Base-by-base conservation (phyloP, 805 yeast genomes). In the Lachancea waltii region DNA sequence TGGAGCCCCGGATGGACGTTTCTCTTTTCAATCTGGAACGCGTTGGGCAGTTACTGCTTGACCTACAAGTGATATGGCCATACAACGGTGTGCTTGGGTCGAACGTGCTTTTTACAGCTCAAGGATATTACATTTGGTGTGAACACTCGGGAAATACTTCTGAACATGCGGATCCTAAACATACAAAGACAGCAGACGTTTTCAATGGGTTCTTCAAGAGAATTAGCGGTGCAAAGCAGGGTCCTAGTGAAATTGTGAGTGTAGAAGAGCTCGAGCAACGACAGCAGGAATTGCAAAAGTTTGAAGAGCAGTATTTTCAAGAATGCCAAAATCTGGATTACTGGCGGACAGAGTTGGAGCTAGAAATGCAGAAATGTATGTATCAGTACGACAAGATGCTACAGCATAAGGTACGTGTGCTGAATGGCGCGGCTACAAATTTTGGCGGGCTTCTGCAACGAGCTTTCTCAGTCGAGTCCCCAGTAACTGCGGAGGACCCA, bases 1-100 rank as follows among this genome's bases (percentile, higher is more conserved):
- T 38, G 21, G 46, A 49, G 19, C 32, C 44, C 3, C 47, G 46
- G 16, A 44, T 61, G 23, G 64, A 60, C 33, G 46, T 43, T 0
- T 55, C 67, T 0, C 43, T 53, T 3, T 49, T 41, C 11, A 58
- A 60, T 24, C 26, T 57, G n/a, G 63, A 63, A 36, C 50, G 56
- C 23, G 42, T 63, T 19, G 67, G 67, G 1, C 66, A 63, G 38
- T 45, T 44, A 17, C 29, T 62, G 32, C 29, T 62, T 3, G 40
- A 39, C 7, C 18, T 49, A 4, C 52, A 51, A 0, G 27, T 61
- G n/a, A 50, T 63, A 7, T 40, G 41, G 9, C 51, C 50, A 15
- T 58, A 57, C 54, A 55, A 54, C 30, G 52, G 45, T 21, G 19
- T 41, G 14, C 36, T 33, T 45, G 11, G 42, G 35, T 2, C 42